A percentile compares a stretch with the other conserved stretches of the same genome.
Evolutionary conservation across 306 rosid genomes (phyloP).

Genomic region (Pueraria montana): DNA sequence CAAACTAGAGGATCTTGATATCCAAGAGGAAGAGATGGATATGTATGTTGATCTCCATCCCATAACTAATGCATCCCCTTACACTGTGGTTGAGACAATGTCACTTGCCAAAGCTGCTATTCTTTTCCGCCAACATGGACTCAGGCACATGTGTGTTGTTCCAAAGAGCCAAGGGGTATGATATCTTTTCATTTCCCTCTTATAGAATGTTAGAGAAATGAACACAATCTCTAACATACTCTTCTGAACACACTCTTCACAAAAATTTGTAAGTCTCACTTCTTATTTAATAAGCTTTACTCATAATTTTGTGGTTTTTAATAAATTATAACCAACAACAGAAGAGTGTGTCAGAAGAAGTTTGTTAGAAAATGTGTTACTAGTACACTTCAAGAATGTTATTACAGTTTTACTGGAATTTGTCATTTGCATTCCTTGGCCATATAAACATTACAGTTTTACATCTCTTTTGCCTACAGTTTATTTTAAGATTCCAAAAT

Average conservation of each 20-base stretch:
- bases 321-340: too few species aligned
- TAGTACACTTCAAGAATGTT: too few species aligned
- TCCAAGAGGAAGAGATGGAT: constrained; percentile 79
- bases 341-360: too few species aligned
- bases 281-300: too few species aligned
- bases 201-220: too few species aligned
- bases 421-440: constrained; percentile 6
- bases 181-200: background rate
- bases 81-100: constrained; percentile 91
- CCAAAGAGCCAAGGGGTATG: constrained; percentile 85
- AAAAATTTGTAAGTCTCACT: too few species aligned
- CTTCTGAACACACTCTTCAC: too few species aligned
- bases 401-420: too few species aligned
- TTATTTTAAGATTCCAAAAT: background rate
- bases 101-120: constrained; percentile 89
- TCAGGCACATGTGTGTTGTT: constrained; percentile 87
- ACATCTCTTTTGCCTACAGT: background rate
- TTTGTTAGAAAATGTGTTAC: too few species aligned
- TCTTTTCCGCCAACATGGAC: constrained; percentile 83
- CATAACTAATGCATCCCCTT: constrained; percentile 77
- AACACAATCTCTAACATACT: too few species aligned
- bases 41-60: constrained; percentile 93
- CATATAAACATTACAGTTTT: constrained; percentile 3
- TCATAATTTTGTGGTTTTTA: too few species aligned
- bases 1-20: constrained; percentile 76